A percentile compares a stretch with the other conserved stretches of the same genome.
Evolutionary conservation across 768 basidiomycete species (phyloP).

Genomic region (Trametes elegans): DNA sequence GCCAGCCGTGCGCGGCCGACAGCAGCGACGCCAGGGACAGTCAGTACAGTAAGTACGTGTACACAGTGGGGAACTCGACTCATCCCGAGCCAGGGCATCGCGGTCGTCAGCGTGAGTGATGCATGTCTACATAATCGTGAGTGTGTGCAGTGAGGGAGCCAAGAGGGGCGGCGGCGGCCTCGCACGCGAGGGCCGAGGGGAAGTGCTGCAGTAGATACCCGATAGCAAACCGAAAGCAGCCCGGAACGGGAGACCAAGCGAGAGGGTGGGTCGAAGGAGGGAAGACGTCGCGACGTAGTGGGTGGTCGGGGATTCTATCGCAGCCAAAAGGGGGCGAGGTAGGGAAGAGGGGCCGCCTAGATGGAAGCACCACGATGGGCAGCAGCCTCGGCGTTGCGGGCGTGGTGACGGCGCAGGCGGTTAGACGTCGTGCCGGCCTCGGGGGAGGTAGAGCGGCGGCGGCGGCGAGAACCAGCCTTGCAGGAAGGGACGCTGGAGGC

Average conservation of each 20-base stretch:
- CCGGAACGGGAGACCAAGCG: background rate
- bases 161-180: conserved; percentile 5
- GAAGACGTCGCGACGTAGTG: background rate
- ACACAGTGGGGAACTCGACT: conserved; percentile 1
- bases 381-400: conserved; percentile 14
- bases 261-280: conserved; percentile 5
- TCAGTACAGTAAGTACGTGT: conserved; percentile 12
- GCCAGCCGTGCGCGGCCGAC: conserved; percentile 3
- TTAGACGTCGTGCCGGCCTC: background rate
- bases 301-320: background rate
- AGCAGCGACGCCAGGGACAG: conserved; percentile 15
- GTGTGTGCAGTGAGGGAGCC: background rate
- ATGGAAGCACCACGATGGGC: conserved; percentile 7
- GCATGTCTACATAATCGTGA: conserved; percentile 8
- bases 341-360: background rate
- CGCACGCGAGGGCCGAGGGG: conserved; percentile 10
- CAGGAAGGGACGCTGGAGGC: background rate
- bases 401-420: conserved; percentile 16
- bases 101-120: conserved; percentile 7
- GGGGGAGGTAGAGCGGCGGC: conserved; percentile 2
- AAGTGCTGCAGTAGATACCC: conserved; percentile 9
- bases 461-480: conserved; percentile 4
- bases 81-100: conserved; percentile 17
- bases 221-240: conserved; percentile 11
- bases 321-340: background rate